phyloP scores from a whole-genome alignment of 805 yeast genomes.

The Zygotorulaspora danielsina region DNA sequence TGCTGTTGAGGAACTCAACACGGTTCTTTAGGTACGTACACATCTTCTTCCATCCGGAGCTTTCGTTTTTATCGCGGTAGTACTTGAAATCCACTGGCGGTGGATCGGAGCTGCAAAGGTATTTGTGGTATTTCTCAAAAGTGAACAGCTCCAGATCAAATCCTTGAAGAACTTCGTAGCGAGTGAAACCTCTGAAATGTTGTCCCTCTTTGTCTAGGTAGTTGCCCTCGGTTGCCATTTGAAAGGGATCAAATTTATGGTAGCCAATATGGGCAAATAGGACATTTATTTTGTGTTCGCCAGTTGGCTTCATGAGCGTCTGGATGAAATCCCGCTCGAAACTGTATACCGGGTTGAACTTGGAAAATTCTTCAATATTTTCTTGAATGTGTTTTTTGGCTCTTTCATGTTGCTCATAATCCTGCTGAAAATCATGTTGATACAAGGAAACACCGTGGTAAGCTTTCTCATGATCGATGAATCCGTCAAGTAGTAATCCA shows the following conservation, averaged over 20 bases:
- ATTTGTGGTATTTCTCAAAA: slow-evolving; percentile 15
- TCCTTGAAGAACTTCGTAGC: slow-evolving; percentile 12
- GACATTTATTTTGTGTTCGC: slow-evolving; percentile 17
- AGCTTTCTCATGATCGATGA: slow-evolving; percentile 24
- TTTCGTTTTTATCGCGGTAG: slow-evolving; percentile 12
- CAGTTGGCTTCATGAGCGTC: slow-evolving; percentile 12
- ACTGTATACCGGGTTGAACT: slow-evolving; percentile 17
- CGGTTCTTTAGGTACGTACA: slow-evolving; percentile 22
- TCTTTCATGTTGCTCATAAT: slow-evolving; percentile 35
- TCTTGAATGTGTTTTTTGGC: slow-evolving; percentile 14
- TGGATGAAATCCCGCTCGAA: slow-evolving; percentile 15
- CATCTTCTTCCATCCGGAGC: slow-evolving; percentile 20
- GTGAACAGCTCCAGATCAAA: slow-evolving; percentile 30
- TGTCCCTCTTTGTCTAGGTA: slow-evolving; percentile 20
- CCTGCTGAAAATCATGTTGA: slow-evolving; percentile 46
- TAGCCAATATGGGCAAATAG: slow-evolving; percentile 39
- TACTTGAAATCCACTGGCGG: slow-evolving; percentile 15
- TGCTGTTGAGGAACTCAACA: slow-evolving; percentile 14
- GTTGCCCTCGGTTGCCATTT: slow-evolving; percentile 18
- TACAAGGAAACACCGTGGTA: slow-evolving; percentile 43
- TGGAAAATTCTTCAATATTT: slow-evolving; percentile 9
- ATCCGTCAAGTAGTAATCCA: slow-evolving; percentile 38
- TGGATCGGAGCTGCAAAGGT: slow-evolving; percentile 15
- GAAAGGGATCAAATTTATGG: slow-evolving; percentile 37
- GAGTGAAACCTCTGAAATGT: slow-evolving; percentile 26